phyloP scores from a whole-genome alignment of 108 stramenopile species.

The Pseudonitzschia delicatissima region DNA sequence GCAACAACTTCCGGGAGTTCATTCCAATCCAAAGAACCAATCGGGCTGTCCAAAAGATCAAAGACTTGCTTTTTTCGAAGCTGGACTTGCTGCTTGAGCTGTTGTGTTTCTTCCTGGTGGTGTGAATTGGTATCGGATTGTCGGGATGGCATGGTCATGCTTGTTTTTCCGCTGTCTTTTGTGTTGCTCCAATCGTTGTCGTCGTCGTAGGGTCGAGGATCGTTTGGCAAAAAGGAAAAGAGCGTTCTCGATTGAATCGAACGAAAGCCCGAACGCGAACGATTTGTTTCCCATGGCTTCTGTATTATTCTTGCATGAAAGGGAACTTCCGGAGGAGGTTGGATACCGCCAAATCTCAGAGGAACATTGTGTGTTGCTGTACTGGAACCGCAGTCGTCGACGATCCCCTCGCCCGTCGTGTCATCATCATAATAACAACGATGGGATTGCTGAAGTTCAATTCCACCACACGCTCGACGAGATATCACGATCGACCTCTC shows the following conservation, averaged over 20 bases:
- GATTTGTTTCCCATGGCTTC: not conserved
- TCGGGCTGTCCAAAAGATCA: conserved; percentile 14
- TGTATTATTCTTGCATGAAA: not conserved
- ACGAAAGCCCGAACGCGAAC: not conserved
- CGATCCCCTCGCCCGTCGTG: not conserved
- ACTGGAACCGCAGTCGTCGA: not conserved
- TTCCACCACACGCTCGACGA: not conserved
- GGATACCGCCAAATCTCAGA: too few species aligned
- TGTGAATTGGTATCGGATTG: not conserved
- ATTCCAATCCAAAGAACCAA: conserved; percentile 13
- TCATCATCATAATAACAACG: not conserved
- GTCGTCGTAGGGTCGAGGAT: not conserved
- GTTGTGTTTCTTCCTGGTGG: not conserved
- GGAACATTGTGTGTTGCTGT: not conserved
- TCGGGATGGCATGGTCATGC: conserved; percentile 2
- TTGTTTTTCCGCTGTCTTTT: conserved; percentile 11
- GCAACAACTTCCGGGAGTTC: not conserved
- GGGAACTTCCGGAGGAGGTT: not conserved
- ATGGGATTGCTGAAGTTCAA: too few species aligned
- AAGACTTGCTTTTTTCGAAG: not conserved
- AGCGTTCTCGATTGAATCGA: not conserved
- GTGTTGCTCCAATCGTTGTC: not conserved
- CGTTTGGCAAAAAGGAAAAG: conserved; percentile 1
- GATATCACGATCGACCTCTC: not conserved
- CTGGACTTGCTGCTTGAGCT: not conserved